A percentile compares a stretch with the other conserved stretches of the same genome.
phyloP scores from a whole-genome alignment of 225 moss, liverwort and hornwort genomes.

The Bryoerythrophyllum caledonicum region DNA sequence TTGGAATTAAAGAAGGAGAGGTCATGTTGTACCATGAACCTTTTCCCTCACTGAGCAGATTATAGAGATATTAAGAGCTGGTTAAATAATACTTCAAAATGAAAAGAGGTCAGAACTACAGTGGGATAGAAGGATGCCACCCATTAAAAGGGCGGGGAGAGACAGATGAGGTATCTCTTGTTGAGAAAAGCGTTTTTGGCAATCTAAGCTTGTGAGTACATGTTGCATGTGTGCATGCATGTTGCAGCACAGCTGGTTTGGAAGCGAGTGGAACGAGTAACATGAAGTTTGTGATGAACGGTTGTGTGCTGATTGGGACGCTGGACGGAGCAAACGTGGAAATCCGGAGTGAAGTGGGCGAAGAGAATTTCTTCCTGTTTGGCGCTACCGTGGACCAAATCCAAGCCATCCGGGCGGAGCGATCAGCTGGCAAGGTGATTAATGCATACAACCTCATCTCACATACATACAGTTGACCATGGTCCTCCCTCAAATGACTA shows the following conservation, averaged over 20 bases:
- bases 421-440: constrained; percentile 74
- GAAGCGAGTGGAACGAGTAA: constrained; percentile 99
- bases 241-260: constrained; percentile 83
- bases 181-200: neutral
- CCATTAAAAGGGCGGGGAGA: too few species aligned
- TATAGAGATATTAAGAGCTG: too few species aligned
- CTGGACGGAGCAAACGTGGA: constrained; percentile 97
- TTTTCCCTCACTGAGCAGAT: too few species aligned
- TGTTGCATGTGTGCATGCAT: constrained; percentile 12
- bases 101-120: too few species aligned
- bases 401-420: constrained; percentile 61
- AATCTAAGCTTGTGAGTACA: neutral
- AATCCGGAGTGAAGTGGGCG: constrained; percentile 87
- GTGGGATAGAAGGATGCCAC: too few species aligned
- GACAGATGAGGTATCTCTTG: too few species aligned
- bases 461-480: neutral
- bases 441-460: neutral
- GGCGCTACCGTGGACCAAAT: constrained; percentile 77
- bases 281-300: constrained; percentile 97
- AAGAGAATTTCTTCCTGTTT: constrained; percentile 89
- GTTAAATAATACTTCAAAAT: too few species aligned
- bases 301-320: constrained; percentile 84
- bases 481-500: neutral
- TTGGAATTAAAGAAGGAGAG: too few species aligned
- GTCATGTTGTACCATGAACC: too few species aligned